Evolutionary conservation across 2,329 filamentous ascomycete genomes (phyloP), one percentile per base, ranked within the genome.

Genomic region (Verticillium tricorpus): DNA sequence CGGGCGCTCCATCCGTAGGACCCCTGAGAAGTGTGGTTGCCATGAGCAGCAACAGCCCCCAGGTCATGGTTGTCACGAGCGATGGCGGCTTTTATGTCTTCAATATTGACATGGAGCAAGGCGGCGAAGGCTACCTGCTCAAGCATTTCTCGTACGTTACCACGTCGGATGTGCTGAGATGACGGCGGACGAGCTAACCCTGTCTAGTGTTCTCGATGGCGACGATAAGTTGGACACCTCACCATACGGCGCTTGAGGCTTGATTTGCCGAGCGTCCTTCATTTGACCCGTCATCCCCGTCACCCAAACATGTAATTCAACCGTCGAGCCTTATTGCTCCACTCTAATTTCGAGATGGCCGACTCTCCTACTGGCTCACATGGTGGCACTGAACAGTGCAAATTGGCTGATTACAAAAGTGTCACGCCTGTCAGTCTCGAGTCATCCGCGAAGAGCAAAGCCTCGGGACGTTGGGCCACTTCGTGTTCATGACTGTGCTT

Each of bases 61-160:
- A 98, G 70, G 91, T 99, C 57, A 98, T 99, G 93, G 92, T 98
- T 0, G 93, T 97, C 15, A 99, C 95, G 0, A 97, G 90, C 69
- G 95, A 99, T 73, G 95, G 95, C 11, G 89, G 89, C 28, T 98
- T 97, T 71, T 97, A 95, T 69, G 90, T 98, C 34, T 99, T 94
- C 76, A 94, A 92, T 67, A 93, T 99, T 60, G 93, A 99, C 73
- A 86, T 99, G 80, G 93, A 96, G 69, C 91, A 91, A 64, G 95
- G 95, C 19, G 95, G 95, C 28, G 95, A 99, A 77, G 95, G 95
- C 0, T 91, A 90, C 57, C 77, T 99, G 68, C 88, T 93, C 59
- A 96, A 96, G 74, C 92, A 96, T 72, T 97, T 93, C 74, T 96
- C 92, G 92, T 97, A 80, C 54, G 7, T 31, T 4, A 25, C 57